These are phyloP conservation scores for Hypoxylon sp. DNA, from an alignment of 2,329 filamentous ascomycete genomes.

Conservation along the genomic window DNA sequence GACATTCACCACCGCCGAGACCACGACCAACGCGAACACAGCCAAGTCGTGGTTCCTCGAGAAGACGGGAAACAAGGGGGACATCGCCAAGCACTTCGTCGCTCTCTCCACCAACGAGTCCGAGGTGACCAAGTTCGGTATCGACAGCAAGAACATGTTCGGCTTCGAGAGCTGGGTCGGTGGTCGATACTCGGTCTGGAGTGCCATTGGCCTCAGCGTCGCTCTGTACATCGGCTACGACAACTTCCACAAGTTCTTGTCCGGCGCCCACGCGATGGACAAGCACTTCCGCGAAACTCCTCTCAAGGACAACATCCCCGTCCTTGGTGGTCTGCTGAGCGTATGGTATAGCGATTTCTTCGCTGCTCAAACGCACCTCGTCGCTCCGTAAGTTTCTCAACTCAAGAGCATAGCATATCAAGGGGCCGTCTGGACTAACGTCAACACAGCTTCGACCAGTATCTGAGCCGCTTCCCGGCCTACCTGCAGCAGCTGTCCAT, in stretches of 20 bases:
- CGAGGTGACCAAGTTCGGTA: conserved; percentile 98
- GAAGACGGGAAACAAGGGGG: conserved; percentile 75
- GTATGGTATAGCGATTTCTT: conserved; percentile 99
- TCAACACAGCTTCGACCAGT: conserved; percentile 84
- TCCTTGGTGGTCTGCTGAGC: conserved; percentile 88
- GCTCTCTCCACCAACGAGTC: conserved; percentile 94
- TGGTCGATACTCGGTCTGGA: conserved; percentile 98
- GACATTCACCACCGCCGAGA: conserved; percentile 99
- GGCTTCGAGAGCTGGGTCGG: conserved; percentile 99
- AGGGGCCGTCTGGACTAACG: conserved; percentile 1
- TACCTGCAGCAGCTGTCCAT: conserved; percentile 99
- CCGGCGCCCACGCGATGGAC: conserved; percentile 96
- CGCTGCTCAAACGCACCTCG: conserved; percentile 95
- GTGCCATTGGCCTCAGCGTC: conserved; percentile 94
- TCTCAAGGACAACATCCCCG: conserved; percentile 92
- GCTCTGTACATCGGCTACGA: conserved; percentile 95
- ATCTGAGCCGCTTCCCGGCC: conserved; percentile 97
- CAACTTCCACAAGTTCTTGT: conserved; percentile 96
- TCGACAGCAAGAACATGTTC: conserved; percentile 99
- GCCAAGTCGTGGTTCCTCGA: conserved; percentile 97
- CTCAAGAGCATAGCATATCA: not conserved
- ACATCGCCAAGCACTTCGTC: conserved; percentile 98
- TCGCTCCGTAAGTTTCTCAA: conserved; percentile 78
- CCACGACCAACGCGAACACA: conserved; percentile 94
- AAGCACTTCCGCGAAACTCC: conserved; percentile 95